Percentiles rank a stretch among this genome's conserved stretches.
Conservation (phyloP, 352 stramenopile genomes). For the Hyaloperonospora arabidopsidis region DNA sequence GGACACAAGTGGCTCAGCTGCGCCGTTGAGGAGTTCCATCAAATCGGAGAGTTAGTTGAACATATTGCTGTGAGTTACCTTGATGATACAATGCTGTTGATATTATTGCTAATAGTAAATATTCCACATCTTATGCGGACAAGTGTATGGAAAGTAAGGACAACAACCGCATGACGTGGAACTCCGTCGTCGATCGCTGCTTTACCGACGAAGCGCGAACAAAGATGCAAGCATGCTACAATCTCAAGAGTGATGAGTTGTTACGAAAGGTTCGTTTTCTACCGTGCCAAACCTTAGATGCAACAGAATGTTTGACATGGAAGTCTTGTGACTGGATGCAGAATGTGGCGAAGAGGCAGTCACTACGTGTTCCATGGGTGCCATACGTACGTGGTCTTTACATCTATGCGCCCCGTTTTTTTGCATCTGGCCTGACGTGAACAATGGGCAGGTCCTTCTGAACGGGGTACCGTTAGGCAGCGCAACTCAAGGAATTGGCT, state of each 20-base stretch:
- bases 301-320: not conserved
- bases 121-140: slow-evolving; percentile 1
- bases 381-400: slow-evolving; percentile 48
- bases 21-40: slow-evolving; percentile 52
- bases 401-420: slow-evolving; percentile 4
- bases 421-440: not conserved
- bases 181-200: slow-evolving; percentile 50
- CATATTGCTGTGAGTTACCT: slow-evolving; percentile 41
- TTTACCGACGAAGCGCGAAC: slow-evolving; percentile 41
- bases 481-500: slow-evolving; percentile 49
- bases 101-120: slow-evolving; percentile 1
- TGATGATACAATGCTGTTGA: not conserved
- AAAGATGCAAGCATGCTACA: slow-evolving; percentile 59
- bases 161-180: slow-evolving; percentile 67
- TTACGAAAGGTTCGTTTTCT: slow-evolving; percentile 38
- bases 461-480: slow-evolving; percentile 53
- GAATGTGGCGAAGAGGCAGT: slow-evolving; percentile 42
- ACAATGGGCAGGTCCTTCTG: slow-evolving; percentile 37
- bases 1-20: slow-evolving; percentile 79
- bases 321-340: slow-evolving; percentile 17
- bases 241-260: slow-evolving; percentile 46
- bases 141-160: slow-evolving; percentile 72
- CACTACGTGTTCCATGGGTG: slow-evolving; percentile 54
- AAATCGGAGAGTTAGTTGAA: slow-evolving; percentile 56
- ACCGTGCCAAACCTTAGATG: not conserved